Percentiles rank a stretch among this genome's conserved stretches.
Conservation (phyloP, 2,329 filamentous ascomycete species). For the Cryphonectria parasitica region DNA sequence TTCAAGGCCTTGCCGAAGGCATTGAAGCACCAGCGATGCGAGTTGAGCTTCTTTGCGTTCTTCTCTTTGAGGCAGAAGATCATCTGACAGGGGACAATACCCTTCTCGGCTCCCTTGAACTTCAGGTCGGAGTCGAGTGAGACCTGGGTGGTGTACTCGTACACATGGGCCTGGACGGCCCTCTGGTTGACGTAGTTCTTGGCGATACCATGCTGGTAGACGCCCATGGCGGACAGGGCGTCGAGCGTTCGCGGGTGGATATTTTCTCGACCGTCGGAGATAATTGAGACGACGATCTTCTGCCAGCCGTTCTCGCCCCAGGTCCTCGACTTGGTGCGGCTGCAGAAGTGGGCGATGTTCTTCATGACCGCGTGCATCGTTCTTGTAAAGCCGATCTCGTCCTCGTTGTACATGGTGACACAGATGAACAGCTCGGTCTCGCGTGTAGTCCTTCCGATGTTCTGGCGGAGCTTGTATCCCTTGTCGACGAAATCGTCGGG, state of each 20-base stretch:
- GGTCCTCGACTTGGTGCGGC: constrained; percentile 85
- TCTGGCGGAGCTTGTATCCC: constrained; percentile 92
- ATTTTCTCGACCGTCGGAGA: constrained; percentile 87
- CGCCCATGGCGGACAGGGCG: constrained; percentile 92
- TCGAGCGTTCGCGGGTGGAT: constrained; percentile 94
- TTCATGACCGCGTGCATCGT: constrained; percentile 99
- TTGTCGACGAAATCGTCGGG: constrained; percentile 89
- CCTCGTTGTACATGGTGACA: constrained; percentile 99
- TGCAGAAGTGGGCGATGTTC: constrained; percentile 96
- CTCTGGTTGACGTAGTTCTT: constrained; percentile 98
- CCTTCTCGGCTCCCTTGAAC: constrained; percentile 99
- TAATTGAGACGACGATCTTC: constrained; percentile 97
- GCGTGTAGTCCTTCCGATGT: constrained; percentile 78
- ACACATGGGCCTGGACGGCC: constrained; percentile 94
- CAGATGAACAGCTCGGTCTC: constrained; percentile 97
- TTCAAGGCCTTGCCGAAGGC: constrained; percentile 91
- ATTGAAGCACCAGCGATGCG: constrained; percentile 99
- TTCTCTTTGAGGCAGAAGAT: constrained; percentile 99
- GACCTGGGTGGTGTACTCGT: constrained; percentile 98
- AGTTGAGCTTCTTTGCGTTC: constrained; percentile 97
- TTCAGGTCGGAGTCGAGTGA: constrained; percentile 94
- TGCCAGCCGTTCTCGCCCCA: constrained; percentile 99
- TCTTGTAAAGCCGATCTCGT: constrained; percentile 93
- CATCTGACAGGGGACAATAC: constrained; percentile 96
- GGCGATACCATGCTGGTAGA: constrained; percentile 97